Conservation (phyloP, 441 rosid genomes). For the Populus hybrid region DNA sequence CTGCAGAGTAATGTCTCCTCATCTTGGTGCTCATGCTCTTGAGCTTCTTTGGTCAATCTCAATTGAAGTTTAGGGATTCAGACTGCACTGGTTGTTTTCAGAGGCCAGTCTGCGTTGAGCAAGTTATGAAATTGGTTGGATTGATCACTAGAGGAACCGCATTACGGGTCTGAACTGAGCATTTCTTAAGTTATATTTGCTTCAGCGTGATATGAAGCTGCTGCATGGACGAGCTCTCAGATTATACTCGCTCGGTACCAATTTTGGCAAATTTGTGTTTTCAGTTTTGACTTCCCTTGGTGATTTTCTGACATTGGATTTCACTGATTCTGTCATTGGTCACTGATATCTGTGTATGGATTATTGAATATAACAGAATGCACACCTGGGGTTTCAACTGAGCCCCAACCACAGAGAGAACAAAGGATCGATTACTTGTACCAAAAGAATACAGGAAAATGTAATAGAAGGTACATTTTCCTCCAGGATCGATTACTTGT, state of each 20-base stretch:
- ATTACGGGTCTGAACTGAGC: background rate
- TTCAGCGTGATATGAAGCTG: background rate
- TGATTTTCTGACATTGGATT: background rate
- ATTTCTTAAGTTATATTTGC: background rate
- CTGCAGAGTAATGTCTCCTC: constrained; percentile 44
- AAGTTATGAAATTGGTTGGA: background rate
- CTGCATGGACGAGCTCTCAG: background rate
- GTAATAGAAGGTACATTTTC: background rate
- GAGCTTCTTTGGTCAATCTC: constrained; percentile 9
- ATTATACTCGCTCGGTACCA: background rate
- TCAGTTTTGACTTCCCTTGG: background rate
- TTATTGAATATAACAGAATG: background rate
- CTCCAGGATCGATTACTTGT: background rate
- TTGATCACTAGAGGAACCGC: background rate
- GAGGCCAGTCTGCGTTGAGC: background rate
- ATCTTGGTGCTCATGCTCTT: constrained; percentile 32
- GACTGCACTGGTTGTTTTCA: background rate
- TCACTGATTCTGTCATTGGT: background rate
- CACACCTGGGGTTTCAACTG: background rate
- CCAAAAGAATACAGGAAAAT: background rate
- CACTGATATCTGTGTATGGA: background rate
- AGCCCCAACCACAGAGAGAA: background rate
- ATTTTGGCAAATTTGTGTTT: background rate
- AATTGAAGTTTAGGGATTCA: background rate
- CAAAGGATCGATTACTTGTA: background rate